These are phyloP conservation scores for Acorus gramineus DNA, from an alignment of 106 monocot species.

Conservation along the genomic window DNA sequence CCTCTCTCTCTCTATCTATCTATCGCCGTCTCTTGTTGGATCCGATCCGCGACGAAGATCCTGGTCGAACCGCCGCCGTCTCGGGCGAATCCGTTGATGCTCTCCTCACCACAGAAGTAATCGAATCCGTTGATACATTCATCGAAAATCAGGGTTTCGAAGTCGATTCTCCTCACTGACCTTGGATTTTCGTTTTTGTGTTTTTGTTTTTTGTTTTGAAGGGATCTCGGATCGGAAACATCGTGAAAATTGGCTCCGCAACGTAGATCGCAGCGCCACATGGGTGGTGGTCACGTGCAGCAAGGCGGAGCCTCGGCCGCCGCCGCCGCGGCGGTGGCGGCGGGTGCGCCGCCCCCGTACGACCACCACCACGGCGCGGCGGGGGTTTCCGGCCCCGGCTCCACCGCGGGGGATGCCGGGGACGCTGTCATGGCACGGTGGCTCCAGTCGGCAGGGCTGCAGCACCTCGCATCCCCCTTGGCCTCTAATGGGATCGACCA, in stretches of 20 bases:
- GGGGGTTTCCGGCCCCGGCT: background rate
- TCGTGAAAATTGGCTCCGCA: conserved; percentile 50
- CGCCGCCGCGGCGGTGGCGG: conserved; percentile 30
- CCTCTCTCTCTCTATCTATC: too few relatives aligned
- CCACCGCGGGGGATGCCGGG: conserved; percentile 19
- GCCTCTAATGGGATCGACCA: conserved; percentile 33
- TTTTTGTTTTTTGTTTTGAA: background rate
- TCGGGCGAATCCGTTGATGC: too few relatives aligned
- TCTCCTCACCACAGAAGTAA: too few relatives aligned
- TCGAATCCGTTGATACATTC: too few relatives aligned
- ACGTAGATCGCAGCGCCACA: conserved; percentile 65
- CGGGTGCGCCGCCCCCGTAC: conserved; percentile 31
- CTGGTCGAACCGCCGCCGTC: too few relatives aligned
- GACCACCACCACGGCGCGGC: conserved; percentile 20
- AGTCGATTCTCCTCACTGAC: background rate
- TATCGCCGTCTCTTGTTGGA: too few relatives aligned
- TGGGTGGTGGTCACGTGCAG: conserved; percentile 44
- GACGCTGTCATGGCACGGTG: conserved; percentile 78
- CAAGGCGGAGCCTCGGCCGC: conserved; percentile 30
- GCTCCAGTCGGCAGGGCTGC: conserved; percentile 84
- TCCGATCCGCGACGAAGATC: too few relatives aligned
- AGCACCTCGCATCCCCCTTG: conserved; percentile 70
- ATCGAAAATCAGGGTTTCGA: too few relatives aligned
- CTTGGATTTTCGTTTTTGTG: background rate
- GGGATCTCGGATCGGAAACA: background rate